Percentiles rank a stretch among this genome's conserved stretches.
phyloP scores from a whole-genome alignment of 2,329 filamentous ascomycete genomes.

The Penicillium sp. region DNA sequence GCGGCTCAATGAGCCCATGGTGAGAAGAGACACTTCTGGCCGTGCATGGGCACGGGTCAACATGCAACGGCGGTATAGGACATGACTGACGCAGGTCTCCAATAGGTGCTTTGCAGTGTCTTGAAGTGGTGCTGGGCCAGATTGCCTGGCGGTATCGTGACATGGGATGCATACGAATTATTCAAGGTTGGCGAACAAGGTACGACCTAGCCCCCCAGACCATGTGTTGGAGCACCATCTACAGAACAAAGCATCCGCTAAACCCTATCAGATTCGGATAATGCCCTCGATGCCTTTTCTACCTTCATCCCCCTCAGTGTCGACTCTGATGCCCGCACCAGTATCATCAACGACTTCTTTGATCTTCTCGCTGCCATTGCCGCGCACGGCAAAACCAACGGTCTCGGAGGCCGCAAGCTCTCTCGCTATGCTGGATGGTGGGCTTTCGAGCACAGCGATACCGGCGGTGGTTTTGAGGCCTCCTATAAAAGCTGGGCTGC shows the following conservation, averaged over 20 bases:
- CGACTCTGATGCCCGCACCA: constrained; percentile 80
- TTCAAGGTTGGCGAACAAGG: constrained; percentile 94
- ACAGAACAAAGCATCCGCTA: constrained; percentile 22
- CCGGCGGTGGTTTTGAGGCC: constrained; percentile 88
- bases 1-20: constrained; percentile 91
- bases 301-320: constrained; percentile 95
- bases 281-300: constrained; percentile 90
- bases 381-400: constrained; percentile 90
- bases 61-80: not conserved
- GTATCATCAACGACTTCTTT: constrained; percentile 96
- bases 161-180: constrained; percentile 95
- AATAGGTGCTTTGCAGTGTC: constrained; percentile 85
- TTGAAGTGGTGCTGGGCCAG: constrained; percentile 99
- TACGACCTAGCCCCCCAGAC: constrained; percentile 43
- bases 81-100: not conserved
- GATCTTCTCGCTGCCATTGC: constrained; percentile 89
- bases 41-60: not conserved
- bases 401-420: constrained; percentile 88
- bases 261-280: constrained; percentile 72
- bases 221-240: not conserved
- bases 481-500: constrained; percentile 87
- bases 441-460: constrained; percentile 91
- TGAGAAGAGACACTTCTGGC: constrained; percentile 49
- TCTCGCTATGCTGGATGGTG: constrained; percentile 97
- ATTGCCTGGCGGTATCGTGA: constrained; percentile 86